A percentile compares a stretch with the other conserved stretches of the same genome.
Evolutionary conservation across 2,329 filamentous ascomycete genomes (phyloP).

Genomic region (Xylaria polymorpha): DNA sequence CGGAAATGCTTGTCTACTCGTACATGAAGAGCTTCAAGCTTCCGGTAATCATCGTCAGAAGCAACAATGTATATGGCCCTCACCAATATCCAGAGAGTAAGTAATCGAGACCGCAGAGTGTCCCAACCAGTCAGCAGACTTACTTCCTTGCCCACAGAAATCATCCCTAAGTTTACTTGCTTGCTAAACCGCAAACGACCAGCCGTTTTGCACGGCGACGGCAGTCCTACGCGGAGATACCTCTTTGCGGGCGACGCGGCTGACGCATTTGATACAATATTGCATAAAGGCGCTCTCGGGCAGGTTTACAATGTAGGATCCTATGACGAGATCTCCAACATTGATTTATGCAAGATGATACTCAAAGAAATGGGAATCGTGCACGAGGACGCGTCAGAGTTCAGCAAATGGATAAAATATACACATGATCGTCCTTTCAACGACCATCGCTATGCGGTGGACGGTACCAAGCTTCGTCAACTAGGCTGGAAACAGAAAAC

Average conservation of each 20-base stretch:
- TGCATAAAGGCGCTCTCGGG: conserved; percentile 79
- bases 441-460: conserved; percentile 77
- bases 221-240: conserved; percentile 78
- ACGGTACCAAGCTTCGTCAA: conserved; percentile 73
- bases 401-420: conserved; percentile 76
- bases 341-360: conserved; percentile 73
- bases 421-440: conserved; percentile 84
- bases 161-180: conserved; percentile 84
- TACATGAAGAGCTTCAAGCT: conserved; percentile 86
- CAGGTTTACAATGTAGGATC: conserved; percentile 88
- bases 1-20: conserved; percentile 88
- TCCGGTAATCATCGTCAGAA: conserved; percentile 81
- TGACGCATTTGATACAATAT: conserved; percentile 84
- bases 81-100: conserved; percentile 86
- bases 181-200: conserved; percentile 74
- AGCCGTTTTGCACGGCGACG: conserved; percentile 80
- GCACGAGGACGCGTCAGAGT: conserved; percentile 61
- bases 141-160: conserved; percentile 64
- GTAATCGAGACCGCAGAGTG: conserved; percentile 47
- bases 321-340: conserved; percentile 80
- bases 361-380: conserved; percentile 71
- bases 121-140: background rate
- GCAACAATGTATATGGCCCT: conserved; percentile 88
- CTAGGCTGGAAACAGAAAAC: conserved; percentile 78
- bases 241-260: conserved; percentile 83